Evolutionary conservation across 176 grass and related monocot species (phyloP), one percentile per base, ranked within the genome.

Genomic region (Cocos nucifera): DNA sequence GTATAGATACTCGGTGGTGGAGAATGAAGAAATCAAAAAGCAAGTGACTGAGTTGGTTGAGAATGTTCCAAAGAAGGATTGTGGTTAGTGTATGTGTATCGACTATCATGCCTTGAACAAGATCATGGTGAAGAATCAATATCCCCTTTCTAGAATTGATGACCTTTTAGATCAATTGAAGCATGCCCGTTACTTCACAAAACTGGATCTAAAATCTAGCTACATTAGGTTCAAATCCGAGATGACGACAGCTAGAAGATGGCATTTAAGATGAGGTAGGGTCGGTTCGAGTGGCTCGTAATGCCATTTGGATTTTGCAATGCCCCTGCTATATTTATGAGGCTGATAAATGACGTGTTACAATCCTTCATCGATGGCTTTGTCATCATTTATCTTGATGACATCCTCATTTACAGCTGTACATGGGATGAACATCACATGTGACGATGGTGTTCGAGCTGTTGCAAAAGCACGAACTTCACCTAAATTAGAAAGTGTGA

Each of bases 281-380:
- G 69, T 49, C 39, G 54, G 6, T 73, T 62, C 57, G 19, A 73
- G 50, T 73, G 58, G 56, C 48, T 73, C 4, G 39, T 62, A 16
- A 73, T 73, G 44, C 44, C 39, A 3, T 62, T 72, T 51, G 69
- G 20, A 62, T 56, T 72, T 17, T 72, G 56, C 69, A 72, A 72
- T 22, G 30, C 69, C 55, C 69, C 69, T 26, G 0, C 53, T 17
- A 60, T 19, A 0, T 73, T 73, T 5, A 73, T 54, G 69, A 61
- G 68, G 15, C 15, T 73, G 27, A 62, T 73, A 22, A 62, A 73
- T 30, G 44, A 63, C 5, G 2, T 73, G 4, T 26, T 73, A 28
- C 4, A 4, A 28, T 3, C 4, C 4, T 28, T 28, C 4, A 16
- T 67, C 1, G 30, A 54, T 53, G 54, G 19, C 21, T 28, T 28